Base-by-base conservation (phyloP, 192 early-diverging fungal species). In the Mortierella hygrophila region DNA sequence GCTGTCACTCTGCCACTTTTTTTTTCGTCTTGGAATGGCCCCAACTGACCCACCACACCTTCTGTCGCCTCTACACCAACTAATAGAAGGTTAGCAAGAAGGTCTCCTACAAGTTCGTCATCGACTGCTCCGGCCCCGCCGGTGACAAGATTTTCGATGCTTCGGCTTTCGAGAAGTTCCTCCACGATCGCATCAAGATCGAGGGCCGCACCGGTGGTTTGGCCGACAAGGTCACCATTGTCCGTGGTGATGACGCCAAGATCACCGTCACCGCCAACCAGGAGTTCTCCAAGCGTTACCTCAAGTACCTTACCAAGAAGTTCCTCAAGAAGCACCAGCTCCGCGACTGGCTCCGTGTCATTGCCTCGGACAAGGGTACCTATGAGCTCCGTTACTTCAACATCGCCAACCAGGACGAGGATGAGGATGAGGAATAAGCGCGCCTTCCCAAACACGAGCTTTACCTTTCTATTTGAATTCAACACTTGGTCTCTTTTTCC, bases 281-380 rank as follows among this genome's bases (percentile, higher is more conserved):
- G 76, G 91, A 92, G 76, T 96, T 99, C 92, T 95, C 98, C 89
- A 99, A 99, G 95, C 96, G 98, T 83, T 99, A 99, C 96, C 90
- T 99, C 91, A 99, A 99, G 96, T 99, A 99, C 95, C 95, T 99
- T 74, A 97, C 98, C 93, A 99, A 99, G 96, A 98, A 98, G 94
- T 99, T 97, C 96, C 93, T 99, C 91, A 99, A 99, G 97, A 98
- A 99, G 96, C 92, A 98, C 94, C 93, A 95, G 90, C 95, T 99
- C 92, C 95, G 97, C 89, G 98, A 99, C 93, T 99, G 95, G 95
- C 92, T 99, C 88, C 98, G 98, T 91, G 98, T 99, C 88, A 93
- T 98, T 89, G 92, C 97, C 87, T 90, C 92, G 82, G 88, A 90
- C 93, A 97, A 97, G 95, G 89, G 91, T 79, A 92, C 96, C 80